Percentiles rank a stretch among this genome's conserved stretches.
phyloP scores from a whole-genome alignment of 169 alveolate genomes.

The Eimeria praecox region DNA sequence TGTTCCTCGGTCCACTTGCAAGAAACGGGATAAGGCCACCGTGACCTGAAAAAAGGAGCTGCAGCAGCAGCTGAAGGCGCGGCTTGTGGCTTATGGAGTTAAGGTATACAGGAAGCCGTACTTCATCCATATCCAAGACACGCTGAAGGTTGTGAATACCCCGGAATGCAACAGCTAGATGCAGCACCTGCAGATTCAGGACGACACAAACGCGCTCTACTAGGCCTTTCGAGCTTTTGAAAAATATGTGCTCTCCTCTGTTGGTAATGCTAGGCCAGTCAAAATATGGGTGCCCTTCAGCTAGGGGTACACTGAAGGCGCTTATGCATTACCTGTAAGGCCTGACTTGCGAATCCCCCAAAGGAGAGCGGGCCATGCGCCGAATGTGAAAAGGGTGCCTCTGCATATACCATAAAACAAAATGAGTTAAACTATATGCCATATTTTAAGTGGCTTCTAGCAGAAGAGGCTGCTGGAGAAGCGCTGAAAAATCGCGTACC shows the following conservation, averaged over 20 bases:
- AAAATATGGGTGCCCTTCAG: not conserved
- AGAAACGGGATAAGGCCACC: slow-evolving; percentile 64
- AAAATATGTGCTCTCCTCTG: not conserved
- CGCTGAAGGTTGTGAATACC: slow-evolving; percentile 63
- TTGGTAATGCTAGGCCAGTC: not conserved
- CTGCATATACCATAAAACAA: not conserved
- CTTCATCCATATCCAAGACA: slow-evolving; percentile 17
- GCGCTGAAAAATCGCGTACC: not conserved
- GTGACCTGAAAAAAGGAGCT: slow-evolving; percentile 30
- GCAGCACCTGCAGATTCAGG: slow-evolving; percentile 50
- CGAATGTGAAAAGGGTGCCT: not conserved
- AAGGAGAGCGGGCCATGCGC: slow-evolving; percentile 28
- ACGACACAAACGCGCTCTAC: not conserved
- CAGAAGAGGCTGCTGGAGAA: not conserved
- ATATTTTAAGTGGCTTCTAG: not conserved
- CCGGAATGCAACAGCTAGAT: slow-evolving; percentile 32
- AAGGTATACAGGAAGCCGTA: slow-evolving; percentile 9
- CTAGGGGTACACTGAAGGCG: not conserved
- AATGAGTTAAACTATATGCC: not conserved
- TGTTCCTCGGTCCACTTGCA: not conserved
- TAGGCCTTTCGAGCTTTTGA: not conserved
- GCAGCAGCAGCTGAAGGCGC: slow-evolving; percentile 53
- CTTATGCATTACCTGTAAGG: slow-evolving; percentile 24
- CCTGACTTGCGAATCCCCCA: slow-evolving; percentile 32
- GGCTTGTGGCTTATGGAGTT: slow-evolving; percentile 35